Evolutionary conservation across 129 eudicot species (phyloP).

Genomic region (Flaveria sonorensis): DNA sequence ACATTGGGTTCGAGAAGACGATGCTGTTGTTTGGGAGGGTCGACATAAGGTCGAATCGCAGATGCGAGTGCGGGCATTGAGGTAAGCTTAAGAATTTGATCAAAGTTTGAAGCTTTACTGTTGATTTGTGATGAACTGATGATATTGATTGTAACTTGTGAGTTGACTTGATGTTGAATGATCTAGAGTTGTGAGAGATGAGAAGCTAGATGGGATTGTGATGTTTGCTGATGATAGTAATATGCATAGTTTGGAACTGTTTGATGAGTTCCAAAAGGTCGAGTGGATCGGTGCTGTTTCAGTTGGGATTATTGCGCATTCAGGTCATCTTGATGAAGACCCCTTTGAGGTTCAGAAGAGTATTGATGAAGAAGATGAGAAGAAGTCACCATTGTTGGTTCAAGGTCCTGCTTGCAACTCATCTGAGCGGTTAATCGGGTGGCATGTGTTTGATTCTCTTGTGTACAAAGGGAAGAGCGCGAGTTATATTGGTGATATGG

Average conservation of each 20-base stretch:
- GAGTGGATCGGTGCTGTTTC: conserved; percentile 88
- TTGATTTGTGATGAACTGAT: conserved; percentile 16
- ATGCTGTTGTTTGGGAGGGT: conserved; percentile 79
- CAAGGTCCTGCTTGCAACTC: conserved; percentile 96
- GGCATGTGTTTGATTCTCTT: conserved; percentile 70
- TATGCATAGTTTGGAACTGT: conserved; percentile 87
- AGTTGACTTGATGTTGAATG: conserved; percentile 14
- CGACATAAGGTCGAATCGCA: conserved; percentile 67
- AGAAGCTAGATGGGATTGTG: conserved; percentile 78
- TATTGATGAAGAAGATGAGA: conserved; percentile 39
- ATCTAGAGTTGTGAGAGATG: conserved; percentile 70
- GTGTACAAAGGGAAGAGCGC: conserved; percentile 63
- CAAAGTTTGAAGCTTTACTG: background rate
- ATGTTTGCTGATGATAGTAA: conserved; percentile 96
- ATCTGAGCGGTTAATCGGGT: conserved; percentile 70
- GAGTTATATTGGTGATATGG: conserved; percentile 77
- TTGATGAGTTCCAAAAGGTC: conserved; percentile 93
- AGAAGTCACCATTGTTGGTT: conserved; percentile 51
- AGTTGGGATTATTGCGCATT: conserved; percentile 81
- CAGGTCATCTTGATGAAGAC: conserved; percentile 55
- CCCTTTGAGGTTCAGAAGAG: conserved; percentile 39
- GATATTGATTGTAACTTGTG: conserved; percentile 19
- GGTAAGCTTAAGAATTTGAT: conserved; percentile 43
- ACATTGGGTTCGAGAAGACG: conserved; percentile 65
- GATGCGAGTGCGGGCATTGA: conserved; percentile 77